phyloP scores from a whole-genome alignment of 1,139 yeast genomes.

The Magnusiomyces paraingens region DNA sequence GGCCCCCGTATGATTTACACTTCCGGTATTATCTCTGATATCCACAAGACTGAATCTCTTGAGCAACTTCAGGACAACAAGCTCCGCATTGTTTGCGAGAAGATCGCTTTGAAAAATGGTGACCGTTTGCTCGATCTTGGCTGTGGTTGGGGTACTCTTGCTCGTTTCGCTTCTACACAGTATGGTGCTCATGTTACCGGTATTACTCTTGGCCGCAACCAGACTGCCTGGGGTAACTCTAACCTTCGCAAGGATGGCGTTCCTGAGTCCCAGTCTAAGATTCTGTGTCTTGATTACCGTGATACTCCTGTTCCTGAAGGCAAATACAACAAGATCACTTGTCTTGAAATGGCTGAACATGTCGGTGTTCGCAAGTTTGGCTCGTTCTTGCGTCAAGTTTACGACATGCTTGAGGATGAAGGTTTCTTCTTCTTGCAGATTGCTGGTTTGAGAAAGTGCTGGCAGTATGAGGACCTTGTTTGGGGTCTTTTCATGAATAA shows the following conservation, averaged over 20 bases:
- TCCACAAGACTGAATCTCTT: slow-evolving; percentile 62
- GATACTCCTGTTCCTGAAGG: slow-evolving; percentile 77
- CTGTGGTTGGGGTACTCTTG: slow-evolving; percentile 96
- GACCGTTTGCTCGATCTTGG: slow-evolving; percentile 79
- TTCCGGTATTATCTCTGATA: slow-evolving; percentile 75
- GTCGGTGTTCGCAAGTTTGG: slow-evolving; percentile 86
- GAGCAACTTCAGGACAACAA: slow-evolving; percentile 90
- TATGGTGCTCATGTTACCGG: slow-evolving; percentile 87
- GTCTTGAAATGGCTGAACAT: slow-evolving; percentile 95
- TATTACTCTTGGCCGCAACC: slow-evolving; percentile 82
- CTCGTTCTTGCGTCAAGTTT: slow-evolving; percentile 69
- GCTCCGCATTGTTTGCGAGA: slow-evolving; percentile 80
- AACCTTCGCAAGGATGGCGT: slow-evolving; percentile 66
- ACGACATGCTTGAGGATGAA: slow-evolving; percentile 84
- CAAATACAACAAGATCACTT: slow-evolving; percentile 78
- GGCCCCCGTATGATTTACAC: slow-evolving; percentile 96
- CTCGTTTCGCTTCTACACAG: slow-evolving; percentile 74
- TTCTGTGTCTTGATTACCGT: slow-evolving; percentile 83
- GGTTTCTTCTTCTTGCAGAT: slow-evolving; percentile 83
- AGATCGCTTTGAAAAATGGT: slow-evolving; percentile 65
- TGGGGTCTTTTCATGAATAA: slow-evolving; percentile 98
- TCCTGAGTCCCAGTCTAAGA: slow-evolving; percentile 59
- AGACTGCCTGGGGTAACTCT: slow-evolving; percentile 82
- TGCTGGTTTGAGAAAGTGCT: slow-evolving; percentile 83
- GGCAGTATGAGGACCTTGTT: slow-evolving; percentile 91